A percentile compares a stretch with the other conserved stretches of the same genome.
phyloP scores from a whole-genome alignment of 2,329 filamentous ascomycete species.

The Rhinocladiella mackenziei region DNA sequence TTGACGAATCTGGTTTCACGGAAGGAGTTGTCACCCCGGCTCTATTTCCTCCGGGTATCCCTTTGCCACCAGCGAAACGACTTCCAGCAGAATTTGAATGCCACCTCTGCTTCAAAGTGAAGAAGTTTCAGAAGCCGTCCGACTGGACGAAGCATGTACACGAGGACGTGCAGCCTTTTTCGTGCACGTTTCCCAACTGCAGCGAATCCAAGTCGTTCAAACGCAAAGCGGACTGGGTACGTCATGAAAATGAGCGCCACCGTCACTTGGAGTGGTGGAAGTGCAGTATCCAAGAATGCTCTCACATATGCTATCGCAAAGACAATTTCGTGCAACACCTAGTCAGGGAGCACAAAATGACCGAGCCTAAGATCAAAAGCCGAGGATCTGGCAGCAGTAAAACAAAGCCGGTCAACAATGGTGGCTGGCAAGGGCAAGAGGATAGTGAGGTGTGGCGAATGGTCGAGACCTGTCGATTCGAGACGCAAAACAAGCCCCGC shows the following conservation, averaged over 20 bases:
- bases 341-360: constrained; percentile 82
- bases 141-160: constrained; percentile 97
- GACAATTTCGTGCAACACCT: constrained; percentile 93
- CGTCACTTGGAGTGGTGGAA: constrained; percentile 88
- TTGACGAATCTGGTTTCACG: constrained; percentile 60
- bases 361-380: constrained; percentile 72
- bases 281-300: constrained; percentile 75
- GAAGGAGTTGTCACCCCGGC: constrained; percentile 68
- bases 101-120: constrained; percentile 76
- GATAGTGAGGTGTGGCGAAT: constrained; percentile 68
- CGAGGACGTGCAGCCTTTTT: constrained; percentile 89
- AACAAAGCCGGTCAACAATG: constrained; percentile 35
- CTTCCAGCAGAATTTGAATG: constrained; percentile 89
- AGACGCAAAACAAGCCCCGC: constrained; percentile 61
- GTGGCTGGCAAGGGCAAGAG: constrained; percentile 33
- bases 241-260: constrained; percentile 89
- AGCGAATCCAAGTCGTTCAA: constrained; percentile 88
- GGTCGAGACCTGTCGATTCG: constrained; percentile 71
- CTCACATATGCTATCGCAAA: constrained; percentile 77
- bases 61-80: constrained; percentile 69
- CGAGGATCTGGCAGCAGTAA: constrained; percentile 65
- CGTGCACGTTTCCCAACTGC: constrained; percentile 82
- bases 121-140: constrained; percentile 83
- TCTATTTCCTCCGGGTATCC: constrained; percentile 75
- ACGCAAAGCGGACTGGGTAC: constrained; percentile 91